Evolutionary conservation across 495 filamentous ascomycete genomes (phyloP), one percentile per base, ranked within the genome.

Genomic region (Halenospora varia): DNA sequence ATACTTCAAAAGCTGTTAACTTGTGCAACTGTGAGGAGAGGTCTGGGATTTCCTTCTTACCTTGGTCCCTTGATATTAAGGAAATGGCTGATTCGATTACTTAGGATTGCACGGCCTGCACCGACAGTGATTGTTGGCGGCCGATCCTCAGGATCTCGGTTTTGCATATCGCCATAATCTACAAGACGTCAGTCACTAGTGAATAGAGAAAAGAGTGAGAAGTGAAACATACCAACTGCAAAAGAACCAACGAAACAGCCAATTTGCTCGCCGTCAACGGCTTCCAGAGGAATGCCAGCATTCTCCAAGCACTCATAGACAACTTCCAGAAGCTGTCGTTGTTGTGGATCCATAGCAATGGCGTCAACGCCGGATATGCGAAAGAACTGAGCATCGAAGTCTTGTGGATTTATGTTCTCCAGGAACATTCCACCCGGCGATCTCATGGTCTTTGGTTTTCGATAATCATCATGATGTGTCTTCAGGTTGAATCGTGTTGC

Each of bases 51-150:
- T 54, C 78, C 78, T 57, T 74, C 79, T 51, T 81, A 75, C 58
- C 88, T 76, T 0, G 77, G 73, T 3, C 82, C 80, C 48, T 75
- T 70, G 56, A 82, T 68, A 62, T 82, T 77, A 54, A 81, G 80
- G 58, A 76, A 78, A 53, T 82, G 73, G 3, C 79, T 75, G 55
- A 82, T 79, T 17, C 91, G 81, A 63, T 85, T 84, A 29, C 77
- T 77, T 39, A 82, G 78, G 59, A 85, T 78, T 1, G 74, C 71
- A 46, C 76, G 77, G 55, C 73, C 76, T 51, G 70, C 75, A 29
- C 76, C 75, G 2, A 52, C 55, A 8, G 39, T 15, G 20, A 8
- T 57, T 25, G 71, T 72, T 10, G 45, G 59, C 2, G 66, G 71
- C 2, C 51, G 56, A 3, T 64, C 61, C 46, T 75, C 70, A 3